Base-by-base conservation (phyloP, 176 grass and related monocot genomes). In the Elaeis guineensis region DNA sequence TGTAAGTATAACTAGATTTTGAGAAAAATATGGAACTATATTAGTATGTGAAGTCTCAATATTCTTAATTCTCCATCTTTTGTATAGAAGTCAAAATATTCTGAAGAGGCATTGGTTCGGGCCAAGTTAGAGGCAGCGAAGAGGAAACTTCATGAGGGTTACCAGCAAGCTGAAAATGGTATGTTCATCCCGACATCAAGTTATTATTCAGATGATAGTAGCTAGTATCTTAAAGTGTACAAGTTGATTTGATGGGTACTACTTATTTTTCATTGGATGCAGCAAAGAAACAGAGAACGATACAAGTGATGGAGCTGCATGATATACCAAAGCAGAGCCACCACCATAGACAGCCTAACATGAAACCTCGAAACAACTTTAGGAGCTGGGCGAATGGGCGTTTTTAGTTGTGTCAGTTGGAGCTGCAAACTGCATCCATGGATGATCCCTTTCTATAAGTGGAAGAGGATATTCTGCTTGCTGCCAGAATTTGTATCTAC, bases 101-200 rank as follows among this genome's bases (percentile, higher is more conserved):
- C 82, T 4, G 84, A 79, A 71, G 71, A 82, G 0, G 71, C 75
- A 3, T 35, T 7, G 6, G 21, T 68, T 21, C 51, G 18, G 28
- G 65, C 65, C 21, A 90, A 85, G 55, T 71, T 89, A 44, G 86
- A 89, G 16, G 50, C 21, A 0, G 58, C 86, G 3, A 90, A 85
- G 44, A 66, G 82, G 25, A 82, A 82, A 50, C 82, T 90, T 28
- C 86, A 90, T 22, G 86, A 90, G 73, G 78, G 82, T 8, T 85
- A 85, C 82, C 86, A 90, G 78, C 75, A 82, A 73, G 74, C 64
- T 5, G 82, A 90, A 58, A 79, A 90, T 16, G 78, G 86, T 90
- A 63, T 23, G 67, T 24, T 48, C 21, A 9, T 35, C 30, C 1
- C 30, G 1, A 7, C 5, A 8, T 35, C 1, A 35, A 35, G 0